These are phyloP conservation scores for Fusarium piperis DNA, from an alignment of 2,329 filamentous ascomycete species.

Conservation along the genomic window DNA sequence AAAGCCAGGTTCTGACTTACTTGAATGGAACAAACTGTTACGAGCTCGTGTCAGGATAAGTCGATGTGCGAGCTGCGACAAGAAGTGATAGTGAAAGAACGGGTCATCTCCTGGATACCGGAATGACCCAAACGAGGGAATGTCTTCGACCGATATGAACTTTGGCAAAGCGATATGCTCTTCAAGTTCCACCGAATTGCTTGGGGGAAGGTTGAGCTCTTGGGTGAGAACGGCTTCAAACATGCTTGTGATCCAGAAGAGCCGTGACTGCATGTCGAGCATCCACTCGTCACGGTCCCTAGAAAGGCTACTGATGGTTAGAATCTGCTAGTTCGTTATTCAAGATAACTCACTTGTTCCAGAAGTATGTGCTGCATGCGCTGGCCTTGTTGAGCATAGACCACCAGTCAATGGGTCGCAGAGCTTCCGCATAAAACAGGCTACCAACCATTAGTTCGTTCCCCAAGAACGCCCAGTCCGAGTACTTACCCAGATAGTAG, in stretches of 20 bases:
- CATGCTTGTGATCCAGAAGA: slow-evolving; percentile 37
- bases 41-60: slow-evolving; percentile 26
- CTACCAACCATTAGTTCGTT: not conserved
- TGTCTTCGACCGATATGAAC: slow-evolving; percentile 28
- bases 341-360: slow-evolving; percentile 20
- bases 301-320: not conserved
- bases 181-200: slow-evolving; percentile 18
- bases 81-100: slow-evolving; percentile 30
- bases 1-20: not conserved
- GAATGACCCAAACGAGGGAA: slow-evolving; percentile 27
- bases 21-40: slow-evolving; percentile 23
- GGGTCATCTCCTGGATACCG: slow-evolving; percentile 31
- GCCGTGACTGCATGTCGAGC: slow-evolving; percentile 32
- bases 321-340: not conserved
- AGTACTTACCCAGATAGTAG: slow-evolving; percentile 14
- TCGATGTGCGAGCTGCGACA: slow-evolving; percentile 31
- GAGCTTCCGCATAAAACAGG: slow-evolving; percentile 26
- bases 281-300: slow-evolving; percentile 30
- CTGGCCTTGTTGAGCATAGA: slow-evolving; percentile 31
- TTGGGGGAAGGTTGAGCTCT: slow-evolving; percentile 23
- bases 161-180: slow-evolving; percentile 27
- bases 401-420: slow-evolving; percentile 28
- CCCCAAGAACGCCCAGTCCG: fast-evolving
- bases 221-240: slow-evolving; percentile 29
- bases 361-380: slow-evolving; percentile 28